Base-by-base conservation (phyloP, 1,284 basidiomycete species). In the Austroboletus novae-zelandiae region DNA sequence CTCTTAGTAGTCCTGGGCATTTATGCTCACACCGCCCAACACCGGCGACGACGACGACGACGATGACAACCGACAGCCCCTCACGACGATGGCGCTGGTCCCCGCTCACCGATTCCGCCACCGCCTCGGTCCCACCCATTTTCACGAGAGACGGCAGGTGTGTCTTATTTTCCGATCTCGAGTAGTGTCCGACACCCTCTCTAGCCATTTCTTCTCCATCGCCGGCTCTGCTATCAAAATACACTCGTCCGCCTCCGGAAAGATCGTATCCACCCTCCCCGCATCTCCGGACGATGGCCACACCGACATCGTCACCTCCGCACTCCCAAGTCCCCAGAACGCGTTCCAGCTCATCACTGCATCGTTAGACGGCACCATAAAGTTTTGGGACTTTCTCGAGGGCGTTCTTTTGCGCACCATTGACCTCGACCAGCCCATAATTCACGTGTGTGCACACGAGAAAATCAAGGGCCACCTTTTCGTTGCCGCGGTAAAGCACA, bases 361-460 rank as follows among this genome's bases (percentile, higher is more conserved):
- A 30, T 92, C 92, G 3, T 68, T 87, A 47, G 90, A 95, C 61
- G 96, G 95, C 11, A 80, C 79, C 25, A 71, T 98, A 57, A 85
- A 91, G 66, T 74, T 96, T 11, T 98, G 96, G 96, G 94, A 98
- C 71, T 96, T 91, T 67, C 74, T 96, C 46, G 94, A 98, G 56
- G 94, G 87, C 1, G 75, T 79, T 4, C 72, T 97, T 14, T 74
- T 98, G 49, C 83, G 86, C 56, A 89, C 85, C 1, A 79, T 95
- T 50, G 74, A 80, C 52, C 62, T 91, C 40, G 78, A 77, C 39
- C 80, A 87, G 52, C 83, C 91, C 6, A 86, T 97, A 57, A 78
- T 84, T 50, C 80, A 84, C 57, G 72, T 95, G 56, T 83, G 84
- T 50, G 80, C 81, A 1, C 86, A 91, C 65, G 76, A 83, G 52